A percentile compares a stretch with the other conserved stretches of the same genome.
Conservation (phyloP, 192 early-diverging fungal genomes). For the Coemansia sp. region DNA sequence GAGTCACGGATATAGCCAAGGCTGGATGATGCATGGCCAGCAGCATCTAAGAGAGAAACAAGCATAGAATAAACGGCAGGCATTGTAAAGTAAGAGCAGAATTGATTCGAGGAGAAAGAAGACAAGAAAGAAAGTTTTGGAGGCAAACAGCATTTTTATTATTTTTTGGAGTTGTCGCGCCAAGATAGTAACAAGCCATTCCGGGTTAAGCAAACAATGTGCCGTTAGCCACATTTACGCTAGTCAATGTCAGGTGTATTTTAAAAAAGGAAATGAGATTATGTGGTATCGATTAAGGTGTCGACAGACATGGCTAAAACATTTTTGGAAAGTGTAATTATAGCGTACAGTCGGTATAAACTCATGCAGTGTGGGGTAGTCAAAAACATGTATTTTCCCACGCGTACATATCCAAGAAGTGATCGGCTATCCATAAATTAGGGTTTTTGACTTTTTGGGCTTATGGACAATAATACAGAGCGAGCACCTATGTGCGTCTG, state of each 20-base stretch:
- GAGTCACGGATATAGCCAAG: constrained; percentile 6
- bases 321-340: not conserved
- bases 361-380: no score
- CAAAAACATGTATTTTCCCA: not conserved
- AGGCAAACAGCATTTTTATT: no score
- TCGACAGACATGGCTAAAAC: not conserved
- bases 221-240: not conserved
- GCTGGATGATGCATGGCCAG: not conserved
- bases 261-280: not conserved
- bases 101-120: not conserved
- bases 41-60: not conserved
- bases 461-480: no score
- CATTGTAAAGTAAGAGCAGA: not conserved
- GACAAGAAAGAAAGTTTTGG: not conserved
- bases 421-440: not conserved
- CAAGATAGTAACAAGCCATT: constrained; percentile 2
- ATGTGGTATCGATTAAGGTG: not conserved
- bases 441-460: not conserved
- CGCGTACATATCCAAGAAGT: not conserved
- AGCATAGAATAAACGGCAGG: constrained; percentile 2
- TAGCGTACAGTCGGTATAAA: not conserved
- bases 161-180: not conserved
- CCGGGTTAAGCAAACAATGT: not conserved
- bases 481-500: no score
- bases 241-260: not conserved